A percentile compares a stretch with the other conserved stretches of the same genome.
Evolutionary conservation across 2,329 filamentous ascomycete species (phyloP).

Genomic region (Pyrenophora tritici-repentis): DNA sequence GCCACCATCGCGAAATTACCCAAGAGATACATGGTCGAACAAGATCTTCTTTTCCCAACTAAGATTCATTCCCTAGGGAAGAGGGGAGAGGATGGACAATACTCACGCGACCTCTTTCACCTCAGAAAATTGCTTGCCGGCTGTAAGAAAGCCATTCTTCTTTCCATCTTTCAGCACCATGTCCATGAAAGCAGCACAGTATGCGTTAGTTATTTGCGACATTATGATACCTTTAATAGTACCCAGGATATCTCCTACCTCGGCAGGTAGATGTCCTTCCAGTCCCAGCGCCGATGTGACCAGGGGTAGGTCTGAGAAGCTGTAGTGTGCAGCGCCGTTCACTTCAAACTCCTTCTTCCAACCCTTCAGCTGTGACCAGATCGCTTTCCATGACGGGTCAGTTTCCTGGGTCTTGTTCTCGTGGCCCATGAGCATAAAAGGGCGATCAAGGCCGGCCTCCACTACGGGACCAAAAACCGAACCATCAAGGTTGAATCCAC

Average conservation of each 20-base stretch:
- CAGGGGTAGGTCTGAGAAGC: conserved; percentile 35
- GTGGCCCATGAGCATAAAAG: conserved; percentile 34
- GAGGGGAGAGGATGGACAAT: neutral
- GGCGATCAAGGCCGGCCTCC: conserved; percentile 16
- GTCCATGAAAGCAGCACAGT: conserved; percentile 28
- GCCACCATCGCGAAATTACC: no score
- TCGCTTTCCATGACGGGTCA: conserved; percentile 33
- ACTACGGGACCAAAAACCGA: conserved; percentile 32
- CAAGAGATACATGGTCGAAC: no score
- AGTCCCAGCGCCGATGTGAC: conserved; percentile 22
- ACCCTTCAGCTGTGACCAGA: conserved; percentile 27
- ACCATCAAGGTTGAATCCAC: conserved; percentile 47
- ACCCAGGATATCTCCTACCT: conserved; percentile 28
- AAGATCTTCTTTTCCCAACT: no score
- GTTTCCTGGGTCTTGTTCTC: conserved; percentile 37
- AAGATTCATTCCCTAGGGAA: no score
- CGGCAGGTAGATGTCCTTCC: conserved; percentile 20
- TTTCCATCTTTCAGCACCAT: conserved; percentile 23
- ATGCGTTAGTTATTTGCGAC: conserved; percentile 25
- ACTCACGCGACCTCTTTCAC: conserved; percentile 16
- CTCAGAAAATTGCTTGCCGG: conserved; percentile 19
- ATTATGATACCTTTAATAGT: conserved; percentile 27
- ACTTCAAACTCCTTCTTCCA: conserved; percentile 39
- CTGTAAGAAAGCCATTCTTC: conserved; percentile 4
- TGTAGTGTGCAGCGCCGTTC: conserved; percentile 31